These are phyloP conservation scores for Talaromyces sp. DNA, from an alignment of 2,329 filamentous ascomycete species.

Conservation along the genomic window DNA sequence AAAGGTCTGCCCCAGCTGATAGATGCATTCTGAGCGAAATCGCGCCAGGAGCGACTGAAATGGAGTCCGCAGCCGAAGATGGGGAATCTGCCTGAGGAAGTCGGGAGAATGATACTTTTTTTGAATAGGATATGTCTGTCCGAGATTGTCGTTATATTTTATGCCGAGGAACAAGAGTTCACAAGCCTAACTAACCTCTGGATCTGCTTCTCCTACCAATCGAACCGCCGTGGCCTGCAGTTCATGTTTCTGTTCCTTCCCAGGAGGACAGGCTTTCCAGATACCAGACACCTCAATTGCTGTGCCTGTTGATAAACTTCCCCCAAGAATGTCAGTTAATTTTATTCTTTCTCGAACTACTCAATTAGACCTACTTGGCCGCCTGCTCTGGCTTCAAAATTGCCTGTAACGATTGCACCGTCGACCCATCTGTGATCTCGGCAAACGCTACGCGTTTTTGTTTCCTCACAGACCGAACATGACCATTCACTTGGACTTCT, in stretches of 20 bases:
- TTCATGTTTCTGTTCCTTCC: constrained; percentile 70
- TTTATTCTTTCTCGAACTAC: background rate
- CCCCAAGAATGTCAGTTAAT: background rate
- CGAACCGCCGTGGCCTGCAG: constrained; percentile 67
- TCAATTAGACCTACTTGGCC: constrained; percentile 57
- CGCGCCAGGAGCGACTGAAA: constrained; percentile 76
- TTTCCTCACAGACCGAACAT: constrained; percentile 76
- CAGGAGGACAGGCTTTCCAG: constrained; percentile 67
- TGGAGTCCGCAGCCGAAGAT: constrained; percentile 77
- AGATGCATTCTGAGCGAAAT: constrained; percentile 75
- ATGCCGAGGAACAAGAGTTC: background rate
- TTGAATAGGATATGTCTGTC: constrained; percentile 83
- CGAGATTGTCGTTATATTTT: constrained; percentile 1
- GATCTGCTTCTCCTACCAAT: constrained; percentile 72
- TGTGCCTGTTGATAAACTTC: constrained; percentile 73
- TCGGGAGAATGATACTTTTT: constrained; percentile 93
- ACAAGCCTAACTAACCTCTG: constrained; percentile 58
- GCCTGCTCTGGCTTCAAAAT: constrained; percentile 69
- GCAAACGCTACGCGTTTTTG: constrained; percentile 83
- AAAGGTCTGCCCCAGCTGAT: constrained; percentile 72
- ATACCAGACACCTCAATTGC: constrained; percentile 73
- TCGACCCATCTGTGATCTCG: constrained; percentile 82
- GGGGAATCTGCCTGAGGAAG: constrained; percentile 81
- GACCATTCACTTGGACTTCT: constrained; percentile 64
- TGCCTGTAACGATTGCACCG: constrained; percentile 71